These are phyloP conservation scores for Amylocystis lapponica DNA, from an alignment of 768 basidiomycete species.

Conservation along the genomic window DNA sequence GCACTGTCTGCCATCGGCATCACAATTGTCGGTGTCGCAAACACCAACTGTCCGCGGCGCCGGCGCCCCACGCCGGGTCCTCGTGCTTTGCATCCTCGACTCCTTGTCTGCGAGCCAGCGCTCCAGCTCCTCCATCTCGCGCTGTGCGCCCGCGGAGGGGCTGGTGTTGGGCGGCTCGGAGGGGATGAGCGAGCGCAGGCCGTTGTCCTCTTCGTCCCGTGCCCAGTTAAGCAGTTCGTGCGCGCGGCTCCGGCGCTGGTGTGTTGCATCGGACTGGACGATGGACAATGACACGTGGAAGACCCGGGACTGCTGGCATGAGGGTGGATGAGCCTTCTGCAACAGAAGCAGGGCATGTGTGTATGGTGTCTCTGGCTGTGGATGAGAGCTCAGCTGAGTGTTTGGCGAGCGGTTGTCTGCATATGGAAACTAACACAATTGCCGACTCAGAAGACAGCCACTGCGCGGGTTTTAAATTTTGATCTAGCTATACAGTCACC, in stretches of 20 bases:
- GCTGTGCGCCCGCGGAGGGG: conserved; percentile 16
- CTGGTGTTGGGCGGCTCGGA: conserved; percentile 11
- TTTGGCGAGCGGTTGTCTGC: too few species aligned
- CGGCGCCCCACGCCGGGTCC: conserved; percentile 16
- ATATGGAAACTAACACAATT: too few species aligned
- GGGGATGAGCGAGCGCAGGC: conserved; percentile 25
- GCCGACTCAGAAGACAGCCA: too few species aligned
- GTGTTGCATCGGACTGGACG: conserved; percentile 32
- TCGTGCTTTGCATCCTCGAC: conserved; percentile 13
- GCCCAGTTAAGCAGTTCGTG: conserved; percentile 37
- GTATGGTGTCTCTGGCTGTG: too few species aligned
- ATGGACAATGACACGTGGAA: conserved; percentile 75
- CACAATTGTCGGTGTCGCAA: conserved; percentile 13
- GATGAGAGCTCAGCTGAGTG: too few species aligned
- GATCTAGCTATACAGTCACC: too few species aligned
- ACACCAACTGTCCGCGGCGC: conserved; percentile 9
- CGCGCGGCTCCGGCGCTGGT: conserved; percentile 22
- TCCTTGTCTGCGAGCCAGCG: conserved; percentile 57
- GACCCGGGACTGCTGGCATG: conserved; percentile 27
- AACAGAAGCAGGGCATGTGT: too few species aligned
- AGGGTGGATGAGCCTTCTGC: too few species aligned
- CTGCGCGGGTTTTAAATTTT: too few species aligned
- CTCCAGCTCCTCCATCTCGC: conserved; percentile 53
- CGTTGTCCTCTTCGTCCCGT: conserved; percentile 31
- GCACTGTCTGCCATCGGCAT: conserved; percentile 6